Evolutionary conservation across 2,329 filamentous ascomycete genomes (phyloP).

Genomic region (Microsporum canis): DNA sequence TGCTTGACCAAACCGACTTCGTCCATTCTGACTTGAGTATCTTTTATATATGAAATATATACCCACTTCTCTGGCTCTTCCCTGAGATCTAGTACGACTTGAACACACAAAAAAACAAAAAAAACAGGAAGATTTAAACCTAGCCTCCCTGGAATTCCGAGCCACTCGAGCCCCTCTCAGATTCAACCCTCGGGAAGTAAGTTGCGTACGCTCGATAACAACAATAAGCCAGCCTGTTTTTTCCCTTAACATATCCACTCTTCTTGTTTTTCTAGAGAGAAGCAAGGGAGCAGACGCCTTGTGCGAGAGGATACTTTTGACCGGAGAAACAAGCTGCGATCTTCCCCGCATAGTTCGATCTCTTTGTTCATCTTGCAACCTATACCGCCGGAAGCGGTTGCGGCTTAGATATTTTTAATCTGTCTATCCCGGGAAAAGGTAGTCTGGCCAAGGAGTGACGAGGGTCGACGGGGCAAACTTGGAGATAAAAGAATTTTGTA

Average conservation of each 20-base stretch:
- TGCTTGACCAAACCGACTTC: background rate
- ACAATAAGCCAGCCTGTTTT: background rate
- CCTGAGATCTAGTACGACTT: constrained; percentile 1
- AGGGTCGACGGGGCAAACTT: background rate
- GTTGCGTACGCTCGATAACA: background rate
- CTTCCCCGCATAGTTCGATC: background rate
- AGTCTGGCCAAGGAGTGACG: background rate
- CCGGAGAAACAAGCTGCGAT: background rate
- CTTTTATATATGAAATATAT: background rate
- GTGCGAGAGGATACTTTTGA: background rate
- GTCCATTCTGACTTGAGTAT: background rate
- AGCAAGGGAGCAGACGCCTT: background rate
- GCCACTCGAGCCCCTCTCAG: background rate
- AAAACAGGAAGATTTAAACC: background rate
- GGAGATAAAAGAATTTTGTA: background rate
- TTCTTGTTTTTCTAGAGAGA: background rate
- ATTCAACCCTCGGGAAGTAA: background rate
- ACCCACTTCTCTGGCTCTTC: background rate
- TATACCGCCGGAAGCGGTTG: background rate
- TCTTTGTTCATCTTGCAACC: background rate
- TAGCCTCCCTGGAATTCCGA: background rate
- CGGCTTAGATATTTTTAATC: background rate
- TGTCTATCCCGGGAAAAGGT: background rate
- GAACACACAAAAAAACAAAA: background rate
- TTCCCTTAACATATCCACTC: background rate